phyloP scores from a whole-genome alignment of 108 stramenopile genomes.

The Pseudonitzschia pungens region DNA sequence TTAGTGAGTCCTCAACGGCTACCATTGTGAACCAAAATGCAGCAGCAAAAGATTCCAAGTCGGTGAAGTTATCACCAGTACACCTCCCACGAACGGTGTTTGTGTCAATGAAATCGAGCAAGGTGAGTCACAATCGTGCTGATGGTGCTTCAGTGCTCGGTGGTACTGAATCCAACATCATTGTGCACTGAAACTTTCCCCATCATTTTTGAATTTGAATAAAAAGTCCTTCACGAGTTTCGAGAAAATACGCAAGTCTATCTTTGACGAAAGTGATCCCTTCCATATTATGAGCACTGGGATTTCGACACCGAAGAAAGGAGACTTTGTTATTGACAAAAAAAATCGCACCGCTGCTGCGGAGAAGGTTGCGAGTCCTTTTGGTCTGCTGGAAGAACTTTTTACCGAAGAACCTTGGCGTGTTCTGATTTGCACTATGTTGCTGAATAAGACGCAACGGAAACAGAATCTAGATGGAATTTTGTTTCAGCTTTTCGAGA shows the following conservation, averaged over 20 bases:
- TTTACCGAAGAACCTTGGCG: conserved; percentile 63
- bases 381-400: conserved; percentile 71
- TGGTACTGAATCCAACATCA: background rate
- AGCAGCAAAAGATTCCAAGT: background rate
- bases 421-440: conserved; percentile 58
- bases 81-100: background rate
- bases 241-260: background rate
- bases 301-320: background rate
- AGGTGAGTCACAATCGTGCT: conserved; percentile 1
- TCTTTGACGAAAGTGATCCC: background rate
- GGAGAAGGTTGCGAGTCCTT: conserved; percentile 21
- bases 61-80: background rate
- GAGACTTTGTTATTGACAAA: background rate
- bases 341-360: background rate
- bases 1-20: background rate
- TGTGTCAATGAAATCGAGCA: conserved; percentile 5
- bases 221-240: conserved; percentile 6
- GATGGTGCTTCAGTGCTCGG: background rate
- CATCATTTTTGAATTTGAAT: background rate
- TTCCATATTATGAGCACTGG: too few species aligned
- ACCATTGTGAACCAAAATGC: background rate
- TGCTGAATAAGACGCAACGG: conserved; percentile 61
- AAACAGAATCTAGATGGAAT: conserved; percentile 50
- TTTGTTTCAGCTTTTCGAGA: conserved; percentile 39
- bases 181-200: background rate